Percentiles rank a stretch among this genome's conserved stretches.
These are phyloP conservation scores for Pistacia vera DNA, from an alignment of 345 rosid genomes.

Conservation along the genomic window DNA sequence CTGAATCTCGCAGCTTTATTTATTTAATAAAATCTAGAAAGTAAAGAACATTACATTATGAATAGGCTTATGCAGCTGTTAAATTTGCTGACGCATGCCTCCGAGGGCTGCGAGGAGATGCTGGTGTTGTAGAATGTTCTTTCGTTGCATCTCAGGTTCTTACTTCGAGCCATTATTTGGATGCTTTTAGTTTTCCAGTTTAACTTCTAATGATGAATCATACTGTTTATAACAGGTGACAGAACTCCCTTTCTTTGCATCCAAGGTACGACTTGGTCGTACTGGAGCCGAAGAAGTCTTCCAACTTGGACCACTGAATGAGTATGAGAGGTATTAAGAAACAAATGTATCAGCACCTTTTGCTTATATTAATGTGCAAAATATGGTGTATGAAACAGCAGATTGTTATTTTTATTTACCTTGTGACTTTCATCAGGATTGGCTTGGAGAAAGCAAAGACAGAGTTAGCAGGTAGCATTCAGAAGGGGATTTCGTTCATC, in stretches of 20 bases:
- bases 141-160: slow-evolving; percentile 64
- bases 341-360: background rate
- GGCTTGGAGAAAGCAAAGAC: slow-evolving; percentile 78
- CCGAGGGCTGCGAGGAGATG: slow-evolving; percentile 77
- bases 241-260: slow-evolving; percentile 78
- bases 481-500: slow-evolving; percentile 68
- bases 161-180: background rate
- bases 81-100: slow-evolving; percentile 88
- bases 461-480: slow-evolving; percentile 72
- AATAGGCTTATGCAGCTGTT: slow-evolving; percentile 83
- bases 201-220: background rate
- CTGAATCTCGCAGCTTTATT: background rate
- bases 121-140: slow-evolving; percentile 60
- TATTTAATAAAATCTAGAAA: background rate
- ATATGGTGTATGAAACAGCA: background rate
- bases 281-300: slow-evolving; percentile 66
- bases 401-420: background rate
- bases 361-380: background rate
- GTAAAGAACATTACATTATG: slow-evolving; percentile 2
- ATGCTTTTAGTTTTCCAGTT: background rate
- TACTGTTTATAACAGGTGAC: slow-evolving; percentile 51
- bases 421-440: slow-evolving; percentile 33
- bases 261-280: slow-evolving; percentile 78
- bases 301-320: slow-evolving; percentile 71
- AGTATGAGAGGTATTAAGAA: slow-evolving; percentile 58